Conservation (phyloP, 345 rosid genomes). For the Lepidium aucheri region DNA sequence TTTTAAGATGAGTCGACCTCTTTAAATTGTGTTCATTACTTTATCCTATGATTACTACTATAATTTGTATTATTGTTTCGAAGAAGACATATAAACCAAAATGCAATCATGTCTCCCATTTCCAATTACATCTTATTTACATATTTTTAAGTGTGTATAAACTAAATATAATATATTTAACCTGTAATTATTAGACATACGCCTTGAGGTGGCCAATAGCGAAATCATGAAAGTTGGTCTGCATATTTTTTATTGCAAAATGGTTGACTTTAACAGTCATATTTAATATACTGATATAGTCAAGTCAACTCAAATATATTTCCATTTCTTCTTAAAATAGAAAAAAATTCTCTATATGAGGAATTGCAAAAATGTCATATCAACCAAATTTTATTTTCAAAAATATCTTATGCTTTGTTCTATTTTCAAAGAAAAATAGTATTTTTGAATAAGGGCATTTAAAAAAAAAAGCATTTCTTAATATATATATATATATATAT, state of each 20-base stretch:
- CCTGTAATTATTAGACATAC: slow-evolving; percentile 21
- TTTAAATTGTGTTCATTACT: slow-evolving; percentile 36
- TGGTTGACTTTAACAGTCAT: slow-evolving; percentile 24
- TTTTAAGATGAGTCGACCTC: neutral
- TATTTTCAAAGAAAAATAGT: too few relatives aligned
- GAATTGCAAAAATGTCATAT: too few relatives aligned
- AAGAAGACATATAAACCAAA: slow-evolving; percentile 73
- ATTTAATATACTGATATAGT: too few relatives aligned
- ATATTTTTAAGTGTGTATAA: neutral
- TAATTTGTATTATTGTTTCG: slow-evolving; percentile 47
- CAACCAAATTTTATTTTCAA: too few relatives aligned
- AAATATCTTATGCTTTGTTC: neutral
- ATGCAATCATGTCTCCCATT: slow-evolving; percentile 40
- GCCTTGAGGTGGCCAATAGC: slow-evolving; percentile 16
- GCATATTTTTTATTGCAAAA: slow-evolving; percentile 6
- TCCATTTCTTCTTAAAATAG: neutral
- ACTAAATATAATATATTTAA: neutral
- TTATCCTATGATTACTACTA: slow-evolving; percentile 44
- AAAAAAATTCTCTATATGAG: too few relatives aligned
- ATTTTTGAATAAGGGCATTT: too few relatives aligned
- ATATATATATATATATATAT: too few relatives aligned
- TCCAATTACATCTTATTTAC: slow-evolving; percentile 17
- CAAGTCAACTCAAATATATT: slow-evolving; percentile 2
- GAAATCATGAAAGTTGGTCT: slow-evolving; percentile 23
- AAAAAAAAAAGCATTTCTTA: too few relatives aligned